Percentiles rank a stretch among this genome's conserved stretches.
phyloP scores from a whole-genome alignment of 768 basidiomycete genomes.

The Collybia mongolica region DNA sequence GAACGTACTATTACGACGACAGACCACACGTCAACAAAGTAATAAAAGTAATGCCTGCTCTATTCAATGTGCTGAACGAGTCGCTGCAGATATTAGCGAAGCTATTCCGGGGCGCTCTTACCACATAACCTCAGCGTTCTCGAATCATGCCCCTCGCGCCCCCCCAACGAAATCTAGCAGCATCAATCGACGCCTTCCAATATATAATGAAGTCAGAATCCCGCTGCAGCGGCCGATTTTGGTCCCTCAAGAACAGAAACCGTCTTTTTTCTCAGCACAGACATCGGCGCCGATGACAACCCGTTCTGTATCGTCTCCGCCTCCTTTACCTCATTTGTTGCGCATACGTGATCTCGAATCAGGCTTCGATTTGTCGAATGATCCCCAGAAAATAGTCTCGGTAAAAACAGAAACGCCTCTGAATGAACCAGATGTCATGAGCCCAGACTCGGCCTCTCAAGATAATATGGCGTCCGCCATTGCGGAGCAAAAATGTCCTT shows the following conservation, averaged over 20 bases:
- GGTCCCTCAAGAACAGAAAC: constrained; percentile 4
- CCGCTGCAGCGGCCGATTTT: background rate
- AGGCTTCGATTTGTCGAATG: constrained; percentile 18
- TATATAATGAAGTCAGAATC: background rate
- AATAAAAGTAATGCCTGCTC: background rate
- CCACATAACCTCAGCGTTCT: background rate
- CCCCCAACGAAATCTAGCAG: background rate
- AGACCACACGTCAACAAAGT: constrained; percentile 4
- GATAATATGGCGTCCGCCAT: background rate
- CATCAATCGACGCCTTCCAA: background rate
- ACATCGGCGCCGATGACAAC: constrained; percentile 1
- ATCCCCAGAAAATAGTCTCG: constrained; percentile 17
- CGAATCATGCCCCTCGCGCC: background rate
- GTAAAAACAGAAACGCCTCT: background rate
- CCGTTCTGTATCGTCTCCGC: constrained; percentile 31
- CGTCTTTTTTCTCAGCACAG: constrained; percentile 6
- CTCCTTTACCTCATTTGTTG: constrained; percentile 39
- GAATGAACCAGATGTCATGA: background rate
- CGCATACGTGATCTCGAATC: constrained; percentile 21
- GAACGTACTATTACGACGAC: constrained; percentile 20
- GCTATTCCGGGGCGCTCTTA: background rate
- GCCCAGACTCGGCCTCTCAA: background rate
- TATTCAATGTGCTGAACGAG: background rate
- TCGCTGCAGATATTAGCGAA: background rate
- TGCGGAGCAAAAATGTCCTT: background rate